These are phyloP conservation scores for Syzygium jambos DNA, from an alignment of 345 rosid genomes.

Conservation along the genomic window DNA sequence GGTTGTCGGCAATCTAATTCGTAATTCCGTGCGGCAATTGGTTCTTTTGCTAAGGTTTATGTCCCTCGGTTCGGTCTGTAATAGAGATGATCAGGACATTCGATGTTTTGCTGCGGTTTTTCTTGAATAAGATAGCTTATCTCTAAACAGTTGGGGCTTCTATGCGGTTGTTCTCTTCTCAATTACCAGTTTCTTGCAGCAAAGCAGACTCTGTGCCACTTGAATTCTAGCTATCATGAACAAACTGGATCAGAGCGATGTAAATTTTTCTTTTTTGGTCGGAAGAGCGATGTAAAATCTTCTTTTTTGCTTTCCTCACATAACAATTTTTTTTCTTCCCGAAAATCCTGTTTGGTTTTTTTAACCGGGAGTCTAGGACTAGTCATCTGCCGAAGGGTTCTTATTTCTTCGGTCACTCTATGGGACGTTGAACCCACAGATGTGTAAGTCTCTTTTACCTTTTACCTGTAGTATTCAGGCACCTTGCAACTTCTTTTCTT, in stretches of 20 bases:
- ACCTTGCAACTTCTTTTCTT: neutral
- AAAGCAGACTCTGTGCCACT: neutral
- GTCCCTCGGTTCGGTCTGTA: neutral
- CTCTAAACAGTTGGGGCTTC: neutral
- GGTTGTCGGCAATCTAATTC: neutral
- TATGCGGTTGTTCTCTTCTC: neutral
- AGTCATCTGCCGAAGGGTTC: neutral
- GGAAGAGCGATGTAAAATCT: neutral
- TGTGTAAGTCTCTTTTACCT: neutral
- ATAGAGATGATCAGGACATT: neutral
- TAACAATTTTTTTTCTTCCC: neutral
- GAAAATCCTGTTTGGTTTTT: neutral
- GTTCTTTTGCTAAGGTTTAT: neutral
- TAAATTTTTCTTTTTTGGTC: neutral
- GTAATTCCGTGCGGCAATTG: neutral
- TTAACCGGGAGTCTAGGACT: neutral
- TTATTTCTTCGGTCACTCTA: neutral
- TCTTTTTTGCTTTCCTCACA: neutral
- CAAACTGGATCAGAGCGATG: neutral
- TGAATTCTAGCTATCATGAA: neutral
- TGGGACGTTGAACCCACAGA: neutral
- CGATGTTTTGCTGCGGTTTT: neutral
- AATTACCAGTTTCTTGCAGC: neutral
- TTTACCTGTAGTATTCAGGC: neutral
- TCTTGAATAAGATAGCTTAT: neutral